Conservation (phyloP, 306 rosid species). For the Phaseolus lunatus region DNA sequence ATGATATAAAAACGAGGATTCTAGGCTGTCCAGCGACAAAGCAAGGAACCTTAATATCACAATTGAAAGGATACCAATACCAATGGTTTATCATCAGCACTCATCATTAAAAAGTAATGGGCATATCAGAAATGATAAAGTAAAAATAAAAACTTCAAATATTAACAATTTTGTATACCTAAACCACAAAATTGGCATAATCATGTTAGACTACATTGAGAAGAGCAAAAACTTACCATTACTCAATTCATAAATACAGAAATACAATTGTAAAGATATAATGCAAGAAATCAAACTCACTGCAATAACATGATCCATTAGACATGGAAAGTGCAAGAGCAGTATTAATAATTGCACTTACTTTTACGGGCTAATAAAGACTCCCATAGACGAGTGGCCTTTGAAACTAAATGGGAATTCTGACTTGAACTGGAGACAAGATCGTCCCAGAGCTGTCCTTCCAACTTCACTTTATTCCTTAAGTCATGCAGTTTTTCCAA, state of each 20-base stretch:
- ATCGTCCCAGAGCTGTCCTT: constrained; percentile 99
- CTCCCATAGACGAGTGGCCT: constrained; percentile 99
- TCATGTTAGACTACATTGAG: not conserved
- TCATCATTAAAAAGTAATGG: constrained; percentile 1
- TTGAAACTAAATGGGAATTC: constrained; percentile 94
- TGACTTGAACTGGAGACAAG: constrained; percentile 98
- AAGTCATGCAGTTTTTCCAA: constrained; percentile 91
- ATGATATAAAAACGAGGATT: not conserved
- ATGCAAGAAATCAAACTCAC: constrained; percentile 4
- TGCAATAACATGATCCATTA: constrained; percentile 29
- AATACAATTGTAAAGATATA: not conserved
- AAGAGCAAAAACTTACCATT: constrained; percentile 6
- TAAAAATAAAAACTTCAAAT: not conserved
- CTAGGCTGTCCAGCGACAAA: not conserved
- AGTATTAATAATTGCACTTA: constrained; percentile 53
- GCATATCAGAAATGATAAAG: constrained; percentile 8
- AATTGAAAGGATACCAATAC: constrained; percentile 3
- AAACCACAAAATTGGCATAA: constrained; percentile 7
- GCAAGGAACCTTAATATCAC: constrained; percentile 24
- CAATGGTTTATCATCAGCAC: constrained; percentile 21
- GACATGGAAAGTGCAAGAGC: constrained; percentile 14
- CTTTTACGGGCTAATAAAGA: constrained; percentile 96
- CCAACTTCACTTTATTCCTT: constrained; percentile 97
- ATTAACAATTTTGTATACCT: not conserved
- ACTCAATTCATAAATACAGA: not conserved